A percentile compares a stretch with the other conserved stretches of the same genome.
These are phyloP conservation scores for Camelina laxa DNA, from an alignment of 345 rosid species.

Conservation along the genomic window DNA sequence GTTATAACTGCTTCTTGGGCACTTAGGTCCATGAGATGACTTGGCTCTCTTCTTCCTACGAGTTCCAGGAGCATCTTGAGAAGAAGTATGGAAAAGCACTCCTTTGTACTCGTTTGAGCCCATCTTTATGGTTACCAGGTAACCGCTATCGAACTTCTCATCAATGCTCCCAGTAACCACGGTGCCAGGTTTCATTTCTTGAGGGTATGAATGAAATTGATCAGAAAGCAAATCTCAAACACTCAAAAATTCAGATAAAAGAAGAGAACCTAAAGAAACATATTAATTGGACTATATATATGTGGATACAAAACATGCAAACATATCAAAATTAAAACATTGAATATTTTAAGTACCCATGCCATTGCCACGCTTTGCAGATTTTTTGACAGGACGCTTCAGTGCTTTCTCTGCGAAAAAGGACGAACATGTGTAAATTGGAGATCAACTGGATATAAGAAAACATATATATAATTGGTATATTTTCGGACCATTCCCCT, in stretches of 20 bases:
- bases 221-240: background rate
- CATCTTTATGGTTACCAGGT: slow-evolving; percentile 61
- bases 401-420: no score
- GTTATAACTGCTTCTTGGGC: slow-evolving; percentile 13
- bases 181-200: slow-evolving; percentile 52
- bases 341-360: no score
- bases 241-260: background rate
- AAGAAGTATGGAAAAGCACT: slow-evolving; percentile 63
- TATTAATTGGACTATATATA: no score
- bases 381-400: no score
- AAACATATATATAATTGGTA: background rate
- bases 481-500: slow-evolving; percentile 6
- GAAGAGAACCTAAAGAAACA: background rate
- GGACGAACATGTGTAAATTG: no score
- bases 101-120: slow-evolving; percentile 68
- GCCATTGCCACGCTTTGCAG: no score
- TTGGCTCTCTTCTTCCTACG: slow-evolving; percentile 17
- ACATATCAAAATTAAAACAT: no score
- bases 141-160: slow-evolving; percentile 73
- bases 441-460: background rate
- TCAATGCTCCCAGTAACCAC: slow-evolving; percentile 64
- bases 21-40: slow-evolving; percentile 32
- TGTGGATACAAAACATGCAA: no score
- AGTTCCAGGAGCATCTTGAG: slow-evolving; percentile 41
- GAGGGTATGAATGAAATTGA: background rate